Evolutionary conservation across 768 basidiomycete genomes (phyloP).

Genomic region (Postia placenta): DNA sequence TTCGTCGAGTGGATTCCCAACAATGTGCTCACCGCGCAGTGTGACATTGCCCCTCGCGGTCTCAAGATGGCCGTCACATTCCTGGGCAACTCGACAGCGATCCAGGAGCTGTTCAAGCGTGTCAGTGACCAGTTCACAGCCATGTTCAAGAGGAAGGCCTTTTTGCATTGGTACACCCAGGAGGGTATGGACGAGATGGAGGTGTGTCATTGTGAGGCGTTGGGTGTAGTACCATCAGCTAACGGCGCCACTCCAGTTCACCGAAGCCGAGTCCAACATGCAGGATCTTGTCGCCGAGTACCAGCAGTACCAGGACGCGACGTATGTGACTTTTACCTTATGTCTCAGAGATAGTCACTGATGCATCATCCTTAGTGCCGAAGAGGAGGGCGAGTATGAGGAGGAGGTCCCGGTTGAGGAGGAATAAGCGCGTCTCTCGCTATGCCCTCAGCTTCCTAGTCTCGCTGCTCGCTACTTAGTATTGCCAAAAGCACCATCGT

Average conservation of each 20-base stretch:
- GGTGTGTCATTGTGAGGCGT: constrained; percentile 28
- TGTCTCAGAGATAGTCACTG: background rate
- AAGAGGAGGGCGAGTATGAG: constrained; percentile 88
- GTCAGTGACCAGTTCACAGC: constrained; percentile 97
- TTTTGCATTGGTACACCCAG: constrained; percentile 99
- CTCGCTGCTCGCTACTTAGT: constrained; percentile 9
- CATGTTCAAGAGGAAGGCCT: constrained; percentile 99
- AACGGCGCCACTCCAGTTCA: constrained; percentile 49
- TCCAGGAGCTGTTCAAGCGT: constrained; percentile 98
- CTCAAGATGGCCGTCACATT: constrained; percentile 97
- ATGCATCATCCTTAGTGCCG: constrained; percentile 44
- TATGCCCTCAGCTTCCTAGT: constrained; percentile 4
- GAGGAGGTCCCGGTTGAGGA: constrained; percentile 65
- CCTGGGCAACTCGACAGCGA: constrained; percentile 94
- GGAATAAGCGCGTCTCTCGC: constrained; percentile 21
- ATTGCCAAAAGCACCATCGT: constrained; percentile 22
- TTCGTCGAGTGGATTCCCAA: constrained; percentile 99
- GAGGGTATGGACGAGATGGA: constrained; percentile 99
- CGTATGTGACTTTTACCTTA: constrained; percentile 47
- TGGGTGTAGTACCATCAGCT: no score
- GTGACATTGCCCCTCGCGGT: constrained; percentile 94
- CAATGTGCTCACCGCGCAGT: constrained; percentile 97
- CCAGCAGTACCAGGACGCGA: constrained; percentile 93
- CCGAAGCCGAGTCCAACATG: constrained; percentile 99
- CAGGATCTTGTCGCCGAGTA: constrained; percentile 98